Evolutionary conservation across 495 filamentous ascomycete genomes (phyloP), one percentile per base, ranked within the genome.

Genomic region (Penicillium steckii): DNA sequence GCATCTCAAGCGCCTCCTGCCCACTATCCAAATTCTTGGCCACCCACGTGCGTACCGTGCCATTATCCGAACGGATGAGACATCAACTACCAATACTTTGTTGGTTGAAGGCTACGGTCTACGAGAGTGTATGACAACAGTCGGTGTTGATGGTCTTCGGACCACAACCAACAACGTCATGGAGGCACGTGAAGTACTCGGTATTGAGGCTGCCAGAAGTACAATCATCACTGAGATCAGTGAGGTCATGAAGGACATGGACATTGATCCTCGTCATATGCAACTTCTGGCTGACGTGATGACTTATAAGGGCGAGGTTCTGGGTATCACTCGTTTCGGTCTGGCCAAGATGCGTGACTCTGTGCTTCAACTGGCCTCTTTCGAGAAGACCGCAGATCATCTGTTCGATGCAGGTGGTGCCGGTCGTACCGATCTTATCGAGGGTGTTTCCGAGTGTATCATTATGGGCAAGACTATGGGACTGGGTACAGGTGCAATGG

Each of bases 301-400:
- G 94, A 98, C 94, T 5, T 97, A 93, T 80, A 96, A 95, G 72
- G 94, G 94, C 42, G 93, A 97, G 55, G 88, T 97, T 0, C 81
- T 96, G n/a, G 94, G 94, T 29, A 98, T 98, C 64, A 98, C 94
- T 8, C 86, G 94, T 21, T 97, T 97, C 69, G 94, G 94, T 44
- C 78, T 98, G 33, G 85, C 90, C 44, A 98, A 98, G 79, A 98
- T 96, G 92, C 80, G 94, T 46, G 95, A 98, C 67, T 88, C 82
- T 21, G 93, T 97, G 32, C 72, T 98, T 42, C 95, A 97, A 69
- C 85, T 97, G 1, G 94, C 94, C 0, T 95, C 90, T 12, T 98
- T 98, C 65, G 94, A 98, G 76, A 97, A 97, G 79, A 98, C 94
- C 22, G 91, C 94, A 0, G 94, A 98, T 66, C 94, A 98, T 72